These are phyloP conservation scores for Edaphochlamys debaryana DNA, from an alignment of 139 green algal species.

Conservation along the genomic window DNA sequence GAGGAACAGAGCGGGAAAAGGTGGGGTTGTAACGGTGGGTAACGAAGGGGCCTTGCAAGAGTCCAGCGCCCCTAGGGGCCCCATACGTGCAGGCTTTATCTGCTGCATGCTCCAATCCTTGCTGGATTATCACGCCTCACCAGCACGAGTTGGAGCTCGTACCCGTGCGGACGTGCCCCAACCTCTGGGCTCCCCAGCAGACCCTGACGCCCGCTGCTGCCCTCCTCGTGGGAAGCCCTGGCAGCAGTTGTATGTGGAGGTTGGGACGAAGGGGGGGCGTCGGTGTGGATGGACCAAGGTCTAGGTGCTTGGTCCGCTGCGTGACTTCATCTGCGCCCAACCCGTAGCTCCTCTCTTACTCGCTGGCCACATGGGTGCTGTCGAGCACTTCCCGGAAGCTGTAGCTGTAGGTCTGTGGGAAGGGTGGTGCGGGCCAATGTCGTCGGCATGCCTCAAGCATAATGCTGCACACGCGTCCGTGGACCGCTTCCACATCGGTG, in stretches of 20 bases:
- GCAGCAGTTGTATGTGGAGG: too few species aligned
- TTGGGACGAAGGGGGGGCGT: too few species aligned
- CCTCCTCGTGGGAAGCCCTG: not conserved
- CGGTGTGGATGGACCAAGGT: not conserved
- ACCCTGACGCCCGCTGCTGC: too few species aligned
- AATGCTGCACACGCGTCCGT: too few species aligned
- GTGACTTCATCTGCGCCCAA: not conserved
- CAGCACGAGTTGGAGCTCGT: constrained; percentile 33
- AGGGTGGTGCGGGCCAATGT: not conserved
- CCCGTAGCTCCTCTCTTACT: too few species aligned
- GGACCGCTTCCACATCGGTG: too few species aligned
- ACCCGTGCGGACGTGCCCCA: not conserved
- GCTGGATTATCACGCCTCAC: not conserved
- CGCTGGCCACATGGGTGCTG: not conserved
- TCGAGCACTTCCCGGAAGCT: constrained; percentile 8
- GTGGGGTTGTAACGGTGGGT: not conserved
- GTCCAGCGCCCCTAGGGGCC: too few species aligned
- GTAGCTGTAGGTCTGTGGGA: constrained; percentile 32
- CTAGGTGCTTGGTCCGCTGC: too few species aligned
- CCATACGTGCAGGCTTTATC: too few species aligned
- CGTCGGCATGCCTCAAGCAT: too few species aligned
- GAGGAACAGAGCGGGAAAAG: not conserved
- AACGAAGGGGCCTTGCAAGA: not conserved
- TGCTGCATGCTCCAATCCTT: too few species aligned
- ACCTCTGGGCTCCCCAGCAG: too few species aligned